A percentile compares a stretch with the other conserved stretches of the same genome.
Conservation (phyloP, 306 rosid genomes). For the Benincasa hispida region DNA sequence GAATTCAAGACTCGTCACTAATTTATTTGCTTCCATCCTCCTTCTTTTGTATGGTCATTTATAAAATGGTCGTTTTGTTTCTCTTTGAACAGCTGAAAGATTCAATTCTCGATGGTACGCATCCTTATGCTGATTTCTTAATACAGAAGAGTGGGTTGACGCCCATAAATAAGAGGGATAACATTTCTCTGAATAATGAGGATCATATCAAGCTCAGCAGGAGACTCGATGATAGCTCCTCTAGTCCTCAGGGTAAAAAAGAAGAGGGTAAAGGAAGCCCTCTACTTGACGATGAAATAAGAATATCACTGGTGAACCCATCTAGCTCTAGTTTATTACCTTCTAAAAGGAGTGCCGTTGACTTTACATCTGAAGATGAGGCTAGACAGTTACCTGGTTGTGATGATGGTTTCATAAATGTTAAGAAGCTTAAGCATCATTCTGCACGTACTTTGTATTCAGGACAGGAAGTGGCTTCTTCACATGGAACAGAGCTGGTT, state of each 20-base stretch:
- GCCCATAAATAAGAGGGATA: constrained; percentile 7
- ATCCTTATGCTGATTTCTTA: constrained; percentile 37
- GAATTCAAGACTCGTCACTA: neutral
- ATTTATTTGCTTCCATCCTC: constrained; percentile 5
- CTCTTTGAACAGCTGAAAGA: constrained; percentile 47
- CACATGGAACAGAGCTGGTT: constrained; percentile 11
- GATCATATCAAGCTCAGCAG: constrained; percentile 7
- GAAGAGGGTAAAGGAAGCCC: constrained; percentile 18
- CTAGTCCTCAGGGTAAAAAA: constrained; percentile 16
- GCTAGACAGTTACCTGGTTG: constrained; percentile 10
- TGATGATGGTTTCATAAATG: constrained; percentile 16
- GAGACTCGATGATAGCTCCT: constrained; percentile 15
- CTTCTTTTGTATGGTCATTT: neutral
- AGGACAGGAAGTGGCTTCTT: constrained; percentile 14
- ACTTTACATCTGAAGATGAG: constrained; percentile 14
- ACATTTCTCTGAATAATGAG: constrained; percentile 9
- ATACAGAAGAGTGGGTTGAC: constrained; percentile 39
- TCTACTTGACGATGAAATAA: constrained; percentile 13
- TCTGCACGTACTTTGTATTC: constrained; percentile 16
- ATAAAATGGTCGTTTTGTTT: constrained; percentile 1
- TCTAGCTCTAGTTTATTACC: constrained; percentile 12
- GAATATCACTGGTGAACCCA: constrained; percentile 8
- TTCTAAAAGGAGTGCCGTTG: constrained; percentile 27
- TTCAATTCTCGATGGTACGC: constrained; percentile 44
- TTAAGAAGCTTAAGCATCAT: constrained; percentile 28